Conservation (phyloP, 1,284 basidiomycete genomes). For the Caloboletus firmus region DNA sequence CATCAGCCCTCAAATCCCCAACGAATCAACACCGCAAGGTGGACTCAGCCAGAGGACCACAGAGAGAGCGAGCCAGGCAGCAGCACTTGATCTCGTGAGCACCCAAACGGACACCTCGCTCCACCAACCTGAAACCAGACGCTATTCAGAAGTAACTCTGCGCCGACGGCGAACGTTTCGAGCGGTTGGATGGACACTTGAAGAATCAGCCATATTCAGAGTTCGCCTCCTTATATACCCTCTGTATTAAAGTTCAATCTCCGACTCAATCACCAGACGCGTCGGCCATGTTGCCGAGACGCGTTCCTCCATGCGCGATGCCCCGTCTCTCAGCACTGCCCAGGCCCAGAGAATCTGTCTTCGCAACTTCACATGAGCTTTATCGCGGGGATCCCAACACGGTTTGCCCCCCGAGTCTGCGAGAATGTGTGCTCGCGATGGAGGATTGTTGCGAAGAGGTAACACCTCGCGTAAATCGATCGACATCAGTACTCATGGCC, state of each 20-base stretch:
- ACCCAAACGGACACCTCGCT: conserved; percentile 63
- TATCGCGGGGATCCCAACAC: conserved; percentile 60
- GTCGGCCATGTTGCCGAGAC: conserved; percentile 14
- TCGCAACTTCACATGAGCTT: conserved; percentile 57
- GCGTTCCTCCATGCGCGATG: conserved; percentile 32
- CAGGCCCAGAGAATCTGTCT: conserved; percentile 66
- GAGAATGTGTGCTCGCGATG: conserved; percentile 70
- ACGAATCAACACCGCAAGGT: conserved; percentile 53
- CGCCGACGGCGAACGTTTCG: conserved; percentile 42
- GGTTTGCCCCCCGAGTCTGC: conserved; percentile 64
- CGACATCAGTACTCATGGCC: neutral
- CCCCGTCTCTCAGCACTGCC: conserved; percentile 61
- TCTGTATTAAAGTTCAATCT: conserved; percentile 13
- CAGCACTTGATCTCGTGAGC: conserved; percentile 68
- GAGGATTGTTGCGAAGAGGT: conserved; percentile 77
- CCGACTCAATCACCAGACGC: conserved; percentile 14
- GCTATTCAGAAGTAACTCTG: conserved; percentile 35
- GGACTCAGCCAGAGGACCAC: conserved; percentile 39
- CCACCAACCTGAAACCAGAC: conserved; percentile 66
- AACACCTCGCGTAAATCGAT: neutral
- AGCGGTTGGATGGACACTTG: conserved; percentile 48
- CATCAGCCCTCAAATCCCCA: conserved; percentile 39
- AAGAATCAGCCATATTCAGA: conserved; percentile 8
- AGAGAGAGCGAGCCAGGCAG: conserved; percentile 36
- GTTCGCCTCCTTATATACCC: conserved; percentile 17